phyloP scores from a whole-genome alignment of 2,329 filamentous ascomycete genomes.

The Aspergillus felis region DNA sequence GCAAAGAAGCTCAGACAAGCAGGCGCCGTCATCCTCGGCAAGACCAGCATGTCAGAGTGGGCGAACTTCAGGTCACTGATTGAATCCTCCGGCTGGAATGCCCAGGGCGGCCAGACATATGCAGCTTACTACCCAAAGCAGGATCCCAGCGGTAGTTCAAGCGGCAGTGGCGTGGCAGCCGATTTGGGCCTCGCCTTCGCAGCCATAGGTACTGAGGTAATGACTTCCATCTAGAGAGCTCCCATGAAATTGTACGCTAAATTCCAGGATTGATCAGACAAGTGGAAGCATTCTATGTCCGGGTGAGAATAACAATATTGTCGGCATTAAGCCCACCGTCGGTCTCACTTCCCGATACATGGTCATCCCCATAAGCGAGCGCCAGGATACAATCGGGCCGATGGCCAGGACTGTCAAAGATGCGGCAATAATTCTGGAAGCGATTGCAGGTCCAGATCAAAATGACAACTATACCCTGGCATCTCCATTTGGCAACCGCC shows the following conservation, averaged over 20 bases:
- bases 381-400: constrained; percentile 55
- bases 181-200: constrained; percentile 59
- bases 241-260: background rate
- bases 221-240: background rate
- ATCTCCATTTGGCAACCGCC: constrained; percentile 49
- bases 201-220: constrained; percentile 56
- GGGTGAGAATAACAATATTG: constrained; percentile 53
- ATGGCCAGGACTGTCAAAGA: constrained; percentile 58
- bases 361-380: constrained; percentile 62
- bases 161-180: constrained; percentile 58
- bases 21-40: constrained; percentile 63
- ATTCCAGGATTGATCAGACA: constrained; percentile 38
- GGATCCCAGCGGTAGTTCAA: constrained; percentile 60
- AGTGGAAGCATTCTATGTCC: constrained; percentile 62
- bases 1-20: constrained; percentile 57
- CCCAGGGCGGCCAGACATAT: constrained; percentile 59
- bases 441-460: constrained; percentile 53
- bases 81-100: constrained; percentile 58
- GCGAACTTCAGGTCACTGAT: constrained; percentile 59
- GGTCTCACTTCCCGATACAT: constrained; percentile 57
- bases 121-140: constrained; percentile 60
- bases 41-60: constrained; percentile 64
- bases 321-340: constrained; percentile 65
- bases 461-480: constrained; percentile 57
- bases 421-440: constrained; percentile 54